Conservation (phyloP, 169 alveolate genomes). For the Cryptosporidium sp. region DNA sequence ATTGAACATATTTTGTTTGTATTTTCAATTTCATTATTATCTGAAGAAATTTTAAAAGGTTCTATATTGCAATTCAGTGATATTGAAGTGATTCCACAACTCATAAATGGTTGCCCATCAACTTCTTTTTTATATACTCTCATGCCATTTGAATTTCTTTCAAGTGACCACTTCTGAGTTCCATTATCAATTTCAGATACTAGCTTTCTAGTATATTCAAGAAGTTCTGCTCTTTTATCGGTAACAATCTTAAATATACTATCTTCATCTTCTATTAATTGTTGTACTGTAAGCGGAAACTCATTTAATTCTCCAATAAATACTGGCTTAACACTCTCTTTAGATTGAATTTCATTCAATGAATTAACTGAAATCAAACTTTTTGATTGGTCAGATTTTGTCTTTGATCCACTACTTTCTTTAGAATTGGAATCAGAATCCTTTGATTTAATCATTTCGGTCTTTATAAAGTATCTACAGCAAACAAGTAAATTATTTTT, state of each 20-base stretch:
- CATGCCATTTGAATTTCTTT: conserved; percentile 65
- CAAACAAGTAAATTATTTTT: conserved; percentile 58
- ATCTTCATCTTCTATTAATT: conserved; percentile 39
- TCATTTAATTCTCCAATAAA: conserved; percentile 59
- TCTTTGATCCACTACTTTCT: background rate
- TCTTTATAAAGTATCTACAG: conserved; percentile 55
- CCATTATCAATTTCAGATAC: conserved; percentile 54
- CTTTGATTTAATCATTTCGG: background rate
- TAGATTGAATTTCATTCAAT: conserved; percentile 1
- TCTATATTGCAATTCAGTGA: background rate
- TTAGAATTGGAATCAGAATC: conserved; percentile 10
- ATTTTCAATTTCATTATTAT: background rate
- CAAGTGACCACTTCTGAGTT: conserved; percentile 63
- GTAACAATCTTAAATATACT: conserved; percentile 5
- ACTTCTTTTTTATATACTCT: conserved; percentile 56
- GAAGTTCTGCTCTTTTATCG: conserved; percentile 38
- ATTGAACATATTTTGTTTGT: conserved; percentile 18
- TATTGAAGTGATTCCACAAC: conserved; percentile 71
- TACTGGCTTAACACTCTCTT: conserved; percentile 5
- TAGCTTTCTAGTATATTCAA: conserved; percentile 26
- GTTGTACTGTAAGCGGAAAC: conserved; percentile 39
- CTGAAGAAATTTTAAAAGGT: background rate
- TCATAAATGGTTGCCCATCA: conserved; percentile 62
- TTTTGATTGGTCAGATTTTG: background rate
- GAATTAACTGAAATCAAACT: background rate